Percentiles rank a stretch among this genome's conserved stretches.
Conservation (phyloP, 176 grass and related monocot genomes). For the Bonia amplexicaulis region DNA sequence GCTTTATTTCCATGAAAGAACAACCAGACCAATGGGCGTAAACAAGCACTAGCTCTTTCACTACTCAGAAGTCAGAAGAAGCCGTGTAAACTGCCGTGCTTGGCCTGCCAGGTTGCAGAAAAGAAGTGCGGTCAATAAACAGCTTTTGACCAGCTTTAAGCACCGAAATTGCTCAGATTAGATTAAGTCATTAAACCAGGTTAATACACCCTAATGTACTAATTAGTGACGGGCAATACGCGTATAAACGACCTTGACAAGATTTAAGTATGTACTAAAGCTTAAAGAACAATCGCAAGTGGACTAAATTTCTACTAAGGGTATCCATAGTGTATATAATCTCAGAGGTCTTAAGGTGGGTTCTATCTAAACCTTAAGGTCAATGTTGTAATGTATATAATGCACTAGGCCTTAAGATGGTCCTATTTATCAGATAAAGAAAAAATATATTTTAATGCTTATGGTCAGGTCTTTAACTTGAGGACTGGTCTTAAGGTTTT, state of each 20-base stretch:
- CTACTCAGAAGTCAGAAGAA: not conserved
- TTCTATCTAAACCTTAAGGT: too few relatives aligned
- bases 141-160: conserved; percentile 36
- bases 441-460: too few relatives aligned
- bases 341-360: too few relatives aligned
- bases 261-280: not conserved
- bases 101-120: conserved; percentile 10
- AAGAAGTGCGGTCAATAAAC: conserved; percentile 22
- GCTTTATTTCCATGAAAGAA: not conserved
- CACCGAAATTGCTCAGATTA: not conserved
- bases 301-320: not conserved
- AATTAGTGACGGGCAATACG: not conserved
- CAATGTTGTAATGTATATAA: too few relatives aligned
- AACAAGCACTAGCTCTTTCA: not conserved
- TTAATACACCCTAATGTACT: not conserved
- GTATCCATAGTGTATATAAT: too few relatives aligned
- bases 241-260: not conserved
- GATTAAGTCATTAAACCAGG: not conserved
- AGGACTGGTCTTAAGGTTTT: too few relatives aligned
- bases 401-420: too few relatives aligned
- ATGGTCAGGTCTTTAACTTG: too few relatives aligned
- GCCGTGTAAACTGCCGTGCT: not conserved
- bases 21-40: not conserved
- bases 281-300: not conserved
- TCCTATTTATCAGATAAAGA: too few relatives aligned